Evolutionary conservation across 2,329 filamentous ascomycete species (phyloP).

Genomic region (Fusarium newnesense): DNA sequence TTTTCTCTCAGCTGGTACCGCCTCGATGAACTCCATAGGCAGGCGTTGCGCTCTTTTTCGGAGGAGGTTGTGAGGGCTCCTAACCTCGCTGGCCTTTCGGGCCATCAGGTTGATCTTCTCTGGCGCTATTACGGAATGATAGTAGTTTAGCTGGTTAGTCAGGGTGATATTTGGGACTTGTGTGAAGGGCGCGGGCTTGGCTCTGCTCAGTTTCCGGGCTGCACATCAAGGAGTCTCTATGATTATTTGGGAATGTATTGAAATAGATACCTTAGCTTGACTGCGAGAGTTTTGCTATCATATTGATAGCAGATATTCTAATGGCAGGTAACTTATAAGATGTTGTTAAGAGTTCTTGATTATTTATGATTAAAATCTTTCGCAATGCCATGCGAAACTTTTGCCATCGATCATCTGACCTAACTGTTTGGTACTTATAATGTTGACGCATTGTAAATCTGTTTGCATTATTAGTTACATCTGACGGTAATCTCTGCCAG

Average conservation of each 20-base stretch:
- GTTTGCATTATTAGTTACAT: neutral
- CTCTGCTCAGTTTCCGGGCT: too few species aligned
- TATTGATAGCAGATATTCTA: accelerated
- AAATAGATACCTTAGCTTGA: neutral
- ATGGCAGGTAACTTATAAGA: too few species aligned
- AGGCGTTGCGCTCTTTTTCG: too few species aligned
- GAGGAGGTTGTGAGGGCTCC: accelerated
- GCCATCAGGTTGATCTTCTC: neutral
- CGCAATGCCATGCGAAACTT: accelerated
- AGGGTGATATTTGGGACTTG: accelerated
- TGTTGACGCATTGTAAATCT: accelerated
- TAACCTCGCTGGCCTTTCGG: accelerated
- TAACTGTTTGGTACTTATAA: neutral
- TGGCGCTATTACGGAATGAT: neutral
- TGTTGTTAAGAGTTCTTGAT: neutral
- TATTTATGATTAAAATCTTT: neutral
- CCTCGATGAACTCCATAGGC: neutral
- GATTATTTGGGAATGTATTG: neutral
- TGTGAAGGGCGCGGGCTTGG: too few species aligned
- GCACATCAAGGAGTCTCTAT: too few species aligned
- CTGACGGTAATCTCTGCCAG: accelerated
- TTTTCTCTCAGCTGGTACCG: neutral
- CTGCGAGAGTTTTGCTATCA: neutral
- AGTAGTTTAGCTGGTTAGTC: neutral
- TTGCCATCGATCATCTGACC: accelerated